Evolutionary conservation across 2,329 filamentous ascomycete genomes (phyloP), one percentile per base, ranked within the genome.

Genomic region (Pseudopithomyces maydicus): DNA sequence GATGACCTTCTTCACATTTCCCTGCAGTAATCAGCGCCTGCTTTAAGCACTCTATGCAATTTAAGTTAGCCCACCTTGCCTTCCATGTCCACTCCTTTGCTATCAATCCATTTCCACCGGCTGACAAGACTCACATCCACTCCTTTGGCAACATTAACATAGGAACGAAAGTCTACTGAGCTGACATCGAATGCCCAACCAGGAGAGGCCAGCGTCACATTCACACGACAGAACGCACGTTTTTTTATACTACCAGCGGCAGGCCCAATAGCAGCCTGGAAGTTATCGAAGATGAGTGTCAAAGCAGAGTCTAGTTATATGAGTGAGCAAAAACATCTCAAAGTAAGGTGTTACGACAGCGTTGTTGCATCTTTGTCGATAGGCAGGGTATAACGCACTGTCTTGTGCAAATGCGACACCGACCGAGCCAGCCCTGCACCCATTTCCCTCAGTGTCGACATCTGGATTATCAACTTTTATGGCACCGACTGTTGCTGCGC

Each of bases 91-190:
- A 51, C 33, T 1, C 64, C 65, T 36, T 53, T 64, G 6, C 22
- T 58, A 56, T 69, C 64, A 22, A 68, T 62, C 66, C 67, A 71
- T 47, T 71, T 70, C 69, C 69, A 71, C 17, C 67, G 42, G 51
- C 62, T 68, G 11, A 69, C 66, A 22, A 71, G 53, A 47, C 66
- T 70, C 11, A 56, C 63, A 43, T 68, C 52, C n/a, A 66, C 60
- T 3, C 62, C 66, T 42, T 60, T 58, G 15, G 57, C 60, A 5
- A 70, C 20, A 17, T 62, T 63, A 17, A 70, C 59, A 46, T 66
- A 69, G 2, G 65, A 63, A 17, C 65, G 47, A 22, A 70, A 70
- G 46, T 70, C 68, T 15, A 68, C 63, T 6, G 58, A 59, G 6
- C 43, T 42, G 17, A 70, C 58, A 54, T 69, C 64, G 44, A 70